phyloP scores from a whole-genome alignment of 2,329 filamentous ascomycete species.

The Paracorniculantispora psalliotae region DNA sequence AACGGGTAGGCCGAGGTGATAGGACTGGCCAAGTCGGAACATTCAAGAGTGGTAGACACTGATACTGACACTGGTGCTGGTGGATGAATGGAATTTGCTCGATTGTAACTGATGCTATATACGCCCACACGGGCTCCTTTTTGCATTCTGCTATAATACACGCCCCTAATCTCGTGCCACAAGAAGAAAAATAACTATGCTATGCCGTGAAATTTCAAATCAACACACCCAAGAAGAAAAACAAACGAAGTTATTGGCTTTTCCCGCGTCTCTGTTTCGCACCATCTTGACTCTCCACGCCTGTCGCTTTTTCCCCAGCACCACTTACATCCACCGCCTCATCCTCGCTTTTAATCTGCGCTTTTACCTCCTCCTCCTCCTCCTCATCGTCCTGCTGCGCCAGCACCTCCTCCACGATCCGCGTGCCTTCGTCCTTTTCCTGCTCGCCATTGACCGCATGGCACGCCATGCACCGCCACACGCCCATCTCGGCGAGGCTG shows the following conservation, averaged over 20 bases:
- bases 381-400: slow-evolving; percentile 20
- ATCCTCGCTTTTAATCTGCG: slow-evolving; percentile 9
- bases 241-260: slow-evolving; percentile 17
- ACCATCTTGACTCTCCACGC: slow-evolving; percentile 18
- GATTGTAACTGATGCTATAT: too few relatives aligned
- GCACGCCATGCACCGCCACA: slow-evolving; percentile 87
- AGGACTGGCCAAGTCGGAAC: too few relatives aligned
- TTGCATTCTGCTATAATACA: too few relatives aligned
- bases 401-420: slow-evolving; percentile 64
- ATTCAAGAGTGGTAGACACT: too few relatives aligned
- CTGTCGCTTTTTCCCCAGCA: background rate
- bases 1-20: too few relatives aligned
- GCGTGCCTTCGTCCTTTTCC: slow-evolving; percentile 69
- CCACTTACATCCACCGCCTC: slow-evolving; percentile 13
- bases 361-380: slow-evolving; percentile 18
- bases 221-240: background rate
- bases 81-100: too few relatives aligned
- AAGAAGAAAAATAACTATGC: background rate
- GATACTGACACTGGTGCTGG: too few relatives aligned
- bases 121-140: too few relatives aligned
- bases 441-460: slow-evolving; percentile 75
- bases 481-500: slow-evolving; percentile 70
- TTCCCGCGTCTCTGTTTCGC: slow-evolving; percentile 24
- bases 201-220: background rate
- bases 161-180: too few relatives aligned